Evolutionary conservation across 768 basidiomycete species (phyloP).

Genomic region (Leccinum disarticulatum): DNA sequence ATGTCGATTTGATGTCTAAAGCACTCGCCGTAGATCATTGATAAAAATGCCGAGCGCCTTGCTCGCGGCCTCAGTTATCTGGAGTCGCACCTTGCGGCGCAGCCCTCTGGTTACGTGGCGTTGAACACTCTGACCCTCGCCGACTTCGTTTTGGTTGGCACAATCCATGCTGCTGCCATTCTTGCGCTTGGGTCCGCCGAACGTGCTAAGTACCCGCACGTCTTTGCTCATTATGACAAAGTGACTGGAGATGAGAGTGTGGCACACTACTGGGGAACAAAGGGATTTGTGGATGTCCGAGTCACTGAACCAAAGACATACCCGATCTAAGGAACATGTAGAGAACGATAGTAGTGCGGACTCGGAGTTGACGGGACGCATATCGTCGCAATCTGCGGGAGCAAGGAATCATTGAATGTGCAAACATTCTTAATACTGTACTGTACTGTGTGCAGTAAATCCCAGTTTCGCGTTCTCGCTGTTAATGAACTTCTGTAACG

Average conservation of each 20-base stretch:
- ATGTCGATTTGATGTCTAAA: background rate
- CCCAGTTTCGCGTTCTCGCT: no score
- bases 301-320: slow-evolving; percentile 1
- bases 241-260: slow-evolving; percentile 18
- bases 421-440: background rate
- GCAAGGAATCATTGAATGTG: background rate
- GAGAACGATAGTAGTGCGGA: background rate
- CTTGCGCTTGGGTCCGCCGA: slow-evolving; percentile 13
- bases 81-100: slow-evolving; percentile 13
- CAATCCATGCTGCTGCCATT: background rate
- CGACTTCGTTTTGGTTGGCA: slow-evolving; percentile 18
- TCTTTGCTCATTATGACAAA: slow-evolving; percentile 21
- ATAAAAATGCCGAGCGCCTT: slow-evolving; percentile 2
- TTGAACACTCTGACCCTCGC: slow-evolving; percentile 18
- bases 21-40: background rate
- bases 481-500: background rate
- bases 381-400: background rate
- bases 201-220: slow-evolving; percentile 12
- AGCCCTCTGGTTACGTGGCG: slow-evolving; percentile 13
- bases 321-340: background rate
- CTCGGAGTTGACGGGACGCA: background rate
- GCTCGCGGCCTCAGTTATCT: slow-evolving; percentile 9
- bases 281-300: slow-evolving; percentile 8
- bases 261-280: slow-evolving; percentile 12
- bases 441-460: no score